Evolutionary conservation across 1,284 basidiomycete species (phyloP), one percentile per base, ranked within the genome.

Genomic region (Meira nashicola): DNA sequence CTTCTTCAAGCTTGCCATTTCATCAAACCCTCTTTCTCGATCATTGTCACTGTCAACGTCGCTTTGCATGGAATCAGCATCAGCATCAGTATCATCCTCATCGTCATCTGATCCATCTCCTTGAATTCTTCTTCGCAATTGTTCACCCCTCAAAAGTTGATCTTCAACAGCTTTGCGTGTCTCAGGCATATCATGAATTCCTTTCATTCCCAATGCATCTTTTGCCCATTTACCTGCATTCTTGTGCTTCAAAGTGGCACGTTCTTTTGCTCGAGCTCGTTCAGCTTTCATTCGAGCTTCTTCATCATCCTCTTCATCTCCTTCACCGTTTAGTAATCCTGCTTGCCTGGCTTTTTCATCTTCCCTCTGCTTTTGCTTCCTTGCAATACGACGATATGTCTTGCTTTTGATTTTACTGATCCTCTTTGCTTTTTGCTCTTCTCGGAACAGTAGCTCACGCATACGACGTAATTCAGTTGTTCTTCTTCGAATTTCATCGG

Each of bases 321-420:
- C 46, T 12, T 39, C 47, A 40, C 37, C 37, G 12, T 10, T 12
- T 1, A 47, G 53, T 14, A 61, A 5, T 2, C 46, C 62, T 15
- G 57, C 57, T 23, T 57, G 52, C 14, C 28, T 15, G 6, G 66
- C 55, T 33, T 67, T 58, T 12, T 59, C 85, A 12, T 85, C 79
- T 79, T 81, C 82, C 66, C 74, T 81, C 73, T 85, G 87, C 66
- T 82, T 84, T 79, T 86, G 87, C 78, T 89, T 90, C 77, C 90
- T 84, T 71, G 87, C 86, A 51, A 97, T 84, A 69, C 89, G 88
- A 40, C 92, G 83, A 77, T 91, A 97, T 2, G 90, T 86, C 80
- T 94, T 96, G 79, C 87, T 89, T 83, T 98, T 97, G 81, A 98
- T 97, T 81, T 95, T 97, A 41, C 88, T 86, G 9, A 95, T 83